Percentiles rank a stretch among this genome's conserved stretches.
Conservation (phyloP, 805 yeast species). For the Soucietia sequanensis region DNA sequence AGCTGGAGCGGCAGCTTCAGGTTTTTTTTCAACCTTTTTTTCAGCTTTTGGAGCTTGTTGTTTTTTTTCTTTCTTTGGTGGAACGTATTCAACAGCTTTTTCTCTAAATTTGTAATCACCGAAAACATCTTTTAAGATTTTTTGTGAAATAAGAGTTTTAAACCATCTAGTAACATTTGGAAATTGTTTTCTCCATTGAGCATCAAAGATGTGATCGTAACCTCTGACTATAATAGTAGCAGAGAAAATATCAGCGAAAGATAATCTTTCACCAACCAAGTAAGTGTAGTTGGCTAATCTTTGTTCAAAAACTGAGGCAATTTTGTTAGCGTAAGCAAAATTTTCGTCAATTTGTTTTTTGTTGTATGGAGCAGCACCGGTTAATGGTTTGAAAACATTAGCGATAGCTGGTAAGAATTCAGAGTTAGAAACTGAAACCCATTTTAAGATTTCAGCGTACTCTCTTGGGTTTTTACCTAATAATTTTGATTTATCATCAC, state of each 20-base stretch:
- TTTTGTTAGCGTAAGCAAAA: slow-evolving; percentile 33
- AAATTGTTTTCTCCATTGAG: slow-evolving; percentile 59
- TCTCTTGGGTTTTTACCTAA: slow-evolving; percentile 67
- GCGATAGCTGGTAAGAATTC: slow-evolving; percentile 56
- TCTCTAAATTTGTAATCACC: slow-evolving; percentile 58
- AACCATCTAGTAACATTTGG: slow-evolving; percentile 74
- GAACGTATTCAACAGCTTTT: slow-evolving; percentile 63
- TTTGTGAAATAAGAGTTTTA: slow-evolving; percentile 49
- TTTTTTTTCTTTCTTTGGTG: slow-evolving; percentile 76
- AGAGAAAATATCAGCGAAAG: slow-evolving; percentile 59
- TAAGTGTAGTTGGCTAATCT: slow-evolving; percentile 61
- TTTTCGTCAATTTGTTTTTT: slow-evolving; percentile 61
- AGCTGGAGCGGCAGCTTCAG: slow-evolving; percentile 31
- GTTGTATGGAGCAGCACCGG: slow-evolving; percentile 73
- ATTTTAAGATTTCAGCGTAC: slow-evolving; percentile 65
- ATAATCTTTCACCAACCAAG: slow-evolving; percentile 61
- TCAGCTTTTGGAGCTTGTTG: slow-evolving; percentile 36
- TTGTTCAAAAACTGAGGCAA: slow-evolving; percentile 49
- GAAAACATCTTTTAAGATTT: slow-evolving; percentile 47
- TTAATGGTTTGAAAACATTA: slow-evolving; percentile 55
- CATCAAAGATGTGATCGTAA: slow-evolving; percentile 58
- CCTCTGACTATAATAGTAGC: slow-evolving; percentile 53
- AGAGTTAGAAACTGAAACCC: slow-evolving; percentile 74
- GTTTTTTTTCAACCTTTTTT: slow-evolving; percentile 19
- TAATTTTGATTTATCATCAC: slow-evolving; percentile 45